Percentiles rank a stretch among this genome's conserved stretches.
Conservation (phyloP, 225 moss, liverwort and hornwort species). For the Straminergon stramineum region DNA sequence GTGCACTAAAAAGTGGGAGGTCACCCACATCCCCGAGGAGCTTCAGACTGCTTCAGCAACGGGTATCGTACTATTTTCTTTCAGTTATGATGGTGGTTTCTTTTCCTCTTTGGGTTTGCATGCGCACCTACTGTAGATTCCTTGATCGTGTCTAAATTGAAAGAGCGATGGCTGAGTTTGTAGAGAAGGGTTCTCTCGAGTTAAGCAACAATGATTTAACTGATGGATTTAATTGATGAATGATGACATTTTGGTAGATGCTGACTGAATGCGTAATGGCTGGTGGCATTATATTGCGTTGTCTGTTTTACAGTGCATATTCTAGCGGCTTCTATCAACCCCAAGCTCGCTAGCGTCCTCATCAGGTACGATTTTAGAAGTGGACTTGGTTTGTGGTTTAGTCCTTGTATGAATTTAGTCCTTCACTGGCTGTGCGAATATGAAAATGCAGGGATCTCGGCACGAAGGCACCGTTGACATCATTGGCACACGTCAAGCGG, state of each 20-base stretch:
- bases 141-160: neutral
- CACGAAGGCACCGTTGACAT: conserved; percentile 51
- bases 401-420: neutral
- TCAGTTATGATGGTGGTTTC: neutral
- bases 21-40: conserved; percentile 38
- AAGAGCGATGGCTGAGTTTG: neutral
- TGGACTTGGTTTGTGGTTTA: neutral
- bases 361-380: conserved; percentile 37
- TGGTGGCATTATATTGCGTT: conserved; percentile 9
- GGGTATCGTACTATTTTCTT: conserved; percentile 9
- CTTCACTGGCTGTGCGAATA: neutral
- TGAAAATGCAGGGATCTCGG: conserved; percentile 57
- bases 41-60: conserved; percentile 13
- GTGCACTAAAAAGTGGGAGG: conserved; percentile 12
- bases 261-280: conserved; percentile 26
- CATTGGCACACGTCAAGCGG: conserved; percentile 76
- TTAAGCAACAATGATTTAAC: neutral
- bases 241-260: conserved; percentile 10
- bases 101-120: neutral
- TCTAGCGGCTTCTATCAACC: conserved; percentile 57
- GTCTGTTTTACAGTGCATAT: conserved; percentile 50
- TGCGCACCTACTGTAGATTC: neutral
- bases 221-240: neutral
- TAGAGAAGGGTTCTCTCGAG: neutral
- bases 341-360: conserved; percentile 60